Conservation (phyloP, 2,329 filamentous ascomycete genomes). For the Fusarium pseudograminearum region DNA sequence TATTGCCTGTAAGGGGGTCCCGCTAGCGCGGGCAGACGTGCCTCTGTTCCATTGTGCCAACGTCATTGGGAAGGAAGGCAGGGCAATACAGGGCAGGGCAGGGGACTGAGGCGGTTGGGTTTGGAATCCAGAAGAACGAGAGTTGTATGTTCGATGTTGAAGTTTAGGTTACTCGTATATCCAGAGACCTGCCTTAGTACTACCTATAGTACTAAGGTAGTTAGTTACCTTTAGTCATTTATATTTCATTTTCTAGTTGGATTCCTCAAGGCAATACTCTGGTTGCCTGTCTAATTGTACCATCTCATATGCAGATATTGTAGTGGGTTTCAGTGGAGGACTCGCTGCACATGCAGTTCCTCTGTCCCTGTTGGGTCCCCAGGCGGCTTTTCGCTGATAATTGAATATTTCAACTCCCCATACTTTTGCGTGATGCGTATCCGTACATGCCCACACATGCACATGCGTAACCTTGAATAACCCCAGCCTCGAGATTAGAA, state of each 20-base stretch:
- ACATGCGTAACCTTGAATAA: constrained; percentile 12
- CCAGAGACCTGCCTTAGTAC: not conserved
- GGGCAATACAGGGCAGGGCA: not conserved
- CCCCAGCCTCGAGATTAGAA: constrained; percentile 18
- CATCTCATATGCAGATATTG: not conserved
- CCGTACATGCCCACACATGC: constrained; percentile 2
- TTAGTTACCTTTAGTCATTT: not conserved
- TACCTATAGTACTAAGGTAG: too few species aligned
- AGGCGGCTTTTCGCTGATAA: constrained; percentile 18
- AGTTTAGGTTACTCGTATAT: not conserved
- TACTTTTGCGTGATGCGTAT: constrained; percentile 8
- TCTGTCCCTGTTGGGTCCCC: constrained; percentile 6
- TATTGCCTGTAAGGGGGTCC: constrained; percentile 39
- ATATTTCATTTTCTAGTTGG: not conserved
- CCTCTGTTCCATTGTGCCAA: not conserved
- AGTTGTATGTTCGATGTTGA: not conserved
- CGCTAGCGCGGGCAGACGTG: constrained; percentile 16
- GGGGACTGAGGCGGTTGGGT: constrained; percentile 13
- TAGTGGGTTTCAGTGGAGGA: not conserved
- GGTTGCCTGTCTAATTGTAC: too few species aligned
- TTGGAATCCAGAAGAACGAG: not conserved
- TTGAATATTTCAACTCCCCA: constrained; percentile 27
- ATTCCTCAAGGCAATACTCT: too few species aligned
- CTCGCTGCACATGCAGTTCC: not conserved
- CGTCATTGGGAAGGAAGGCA: constrained; percentile 21